Evolutionary conservation across 352 stramenopile species (phyloP).

Genomic region (Plasmopara halstedii): DNA sequence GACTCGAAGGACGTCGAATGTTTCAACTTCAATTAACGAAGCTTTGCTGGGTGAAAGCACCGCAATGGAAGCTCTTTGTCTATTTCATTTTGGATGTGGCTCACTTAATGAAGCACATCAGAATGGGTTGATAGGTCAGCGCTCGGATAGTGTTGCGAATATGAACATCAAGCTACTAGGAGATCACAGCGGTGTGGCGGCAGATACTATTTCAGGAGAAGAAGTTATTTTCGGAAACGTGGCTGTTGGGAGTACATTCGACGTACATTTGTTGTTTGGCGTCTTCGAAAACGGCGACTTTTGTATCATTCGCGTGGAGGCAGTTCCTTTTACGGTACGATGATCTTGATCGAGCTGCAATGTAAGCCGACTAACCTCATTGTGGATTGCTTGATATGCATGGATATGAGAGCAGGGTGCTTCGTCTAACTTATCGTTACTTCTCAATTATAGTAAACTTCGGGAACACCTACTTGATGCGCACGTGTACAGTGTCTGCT

Average conservation of each 20-base stretch:
- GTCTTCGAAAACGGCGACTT: constrained; percentile 67
- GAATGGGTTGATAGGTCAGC: constrained; percentile 56
- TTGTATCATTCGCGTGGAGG: constrained; percentile 61
- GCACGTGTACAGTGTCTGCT: constrained; percentile 48
- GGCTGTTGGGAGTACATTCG: constrained; percentile 50
- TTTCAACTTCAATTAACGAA: constrained; percentile 34
- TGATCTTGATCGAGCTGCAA: neutral
- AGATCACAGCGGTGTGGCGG: constrained; percentile 37
- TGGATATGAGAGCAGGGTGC: constrained; percentile 32
- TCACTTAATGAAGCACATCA: constrained; percentile 48
- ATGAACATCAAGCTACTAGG: constrained; percentile 61
- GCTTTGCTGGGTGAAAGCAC: constrained; percentile 57
- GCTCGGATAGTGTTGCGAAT: constrained; percentile 49
- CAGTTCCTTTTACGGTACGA: constrained; percentile 62
- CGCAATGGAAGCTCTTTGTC: constrained; percentile 55
- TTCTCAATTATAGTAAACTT: constrained; percentile 42
- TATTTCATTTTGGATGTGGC: constrained; percentile 64
- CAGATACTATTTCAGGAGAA: constrained; percentile 63
- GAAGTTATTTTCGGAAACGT: constrained; percentile 53
- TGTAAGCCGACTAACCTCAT: neutral
- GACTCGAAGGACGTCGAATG: constrained; percentile 19
- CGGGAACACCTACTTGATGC: constrained; percentile 38
- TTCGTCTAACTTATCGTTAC: constrained; percentile 45
- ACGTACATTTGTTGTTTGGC: constrained; percentile 54
- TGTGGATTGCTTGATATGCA: neutral